These are phyloP conservation scores for Diaporthe vaccinii DNA, from an alignment of 2,329 filamentous ascomycete genomes.

Conservation along the genomic window DNA sequence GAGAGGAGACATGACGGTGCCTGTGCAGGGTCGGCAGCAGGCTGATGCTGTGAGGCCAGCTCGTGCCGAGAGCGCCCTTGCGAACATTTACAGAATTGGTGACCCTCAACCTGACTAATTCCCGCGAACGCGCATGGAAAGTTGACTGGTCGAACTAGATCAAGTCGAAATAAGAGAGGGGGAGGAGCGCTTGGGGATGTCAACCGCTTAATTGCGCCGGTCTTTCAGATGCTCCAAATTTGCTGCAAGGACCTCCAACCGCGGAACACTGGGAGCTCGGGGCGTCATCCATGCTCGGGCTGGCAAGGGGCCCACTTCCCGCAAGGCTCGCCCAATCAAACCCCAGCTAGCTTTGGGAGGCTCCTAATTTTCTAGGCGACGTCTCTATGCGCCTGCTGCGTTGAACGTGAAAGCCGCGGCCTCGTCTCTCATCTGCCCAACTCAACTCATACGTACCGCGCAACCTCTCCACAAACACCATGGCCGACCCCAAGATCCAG, in stretches of 20 bases:
- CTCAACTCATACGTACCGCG: slow-evolving; percentile 32
- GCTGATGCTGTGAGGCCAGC: slow-evolving; percentile 65
- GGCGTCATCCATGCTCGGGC: slow-evolving; percentile 14
- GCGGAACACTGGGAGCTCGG: slow-evolving; percentile 29
- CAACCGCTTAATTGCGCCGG: not conserved
- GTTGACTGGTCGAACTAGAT: slow-evolving; percentile 20
- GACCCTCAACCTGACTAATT: slow-evolving; percentile 18
- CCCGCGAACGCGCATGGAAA: slow-evolving; percentile 21
- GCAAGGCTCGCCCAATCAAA: slow-evolving; percentile 27
- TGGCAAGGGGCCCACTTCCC: slow-evolving; percentile 25
- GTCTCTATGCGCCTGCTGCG: slow-evolving; percentile 12
- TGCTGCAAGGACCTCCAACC: slow-evolving; percentile 32
- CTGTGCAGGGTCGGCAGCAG: slow-evolving; percentile 58
- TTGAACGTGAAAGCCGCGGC: slow-evolving; percentile 28
- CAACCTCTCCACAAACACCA: slow-evolving; percentile 50
- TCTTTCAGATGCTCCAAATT: slow-evolving; percentile 36
- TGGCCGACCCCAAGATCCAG: slow-evolving; percentile 82
- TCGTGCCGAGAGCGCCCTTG: slow-evolving; percentile 65
- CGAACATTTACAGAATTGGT: slow-evolving; percentile 65
- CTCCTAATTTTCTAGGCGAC: slow-evolving; percentile 38
- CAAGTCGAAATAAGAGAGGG: not conserved
- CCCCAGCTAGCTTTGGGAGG: not conserved
- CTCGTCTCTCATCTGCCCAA: slow-evolving; percentile 19
- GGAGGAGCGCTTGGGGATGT: not conserved
- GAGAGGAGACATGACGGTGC: slow-evolving; percentile 77